phyloP scores from a whole-genome alignment of 257 asterid species.

The Rehmannia glutinosa region DNA sequence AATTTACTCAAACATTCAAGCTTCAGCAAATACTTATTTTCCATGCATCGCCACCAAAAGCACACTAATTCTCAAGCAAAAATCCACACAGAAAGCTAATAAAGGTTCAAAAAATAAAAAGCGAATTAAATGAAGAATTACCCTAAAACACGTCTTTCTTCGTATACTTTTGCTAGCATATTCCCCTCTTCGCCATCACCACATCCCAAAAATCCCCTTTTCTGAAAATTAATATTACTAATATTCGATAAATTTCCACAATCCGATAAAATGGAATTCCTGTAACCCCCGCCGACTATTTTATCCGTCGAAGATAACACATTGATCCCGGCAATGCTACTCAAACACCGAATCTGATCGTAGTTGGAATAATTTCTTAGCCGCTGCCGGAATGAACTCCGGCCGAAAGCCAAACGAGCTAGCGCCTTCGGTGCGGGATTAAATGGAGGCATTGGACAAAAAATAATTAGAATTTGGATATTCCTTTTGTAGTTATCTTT shows the following conservation, averaged over 20 bases:
- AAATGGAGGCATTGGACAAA: constrained; percentile 48
- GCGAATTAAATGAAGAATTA: constrained; percentile 14
- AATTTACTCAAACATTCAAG: background rate
- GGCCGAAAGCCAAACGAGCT: constrained; percentile 35
- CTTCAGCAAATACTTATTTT: background rate
- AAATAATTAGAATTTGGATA: background rate
- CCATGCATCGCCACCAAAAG: constrained; percentile 2
- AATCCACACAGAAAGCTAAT: background rate
- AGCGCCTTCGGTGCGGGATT: constrained; percentile 43
- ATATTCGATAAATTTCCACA: constrained; percentile 15
- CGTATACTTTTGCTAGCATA: constrained; percentile 57
- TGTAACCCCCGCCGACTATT: constrained; percentile 7
- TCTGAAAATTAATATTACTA: constrained; percentile 29
- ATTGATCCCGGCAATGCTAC: constrained; percentile 37
- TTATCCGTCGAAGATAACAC: constrained; percentile 21
- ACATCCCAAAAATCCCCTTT: constrained; percentile 80
- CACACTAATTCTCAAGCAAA: background rate
- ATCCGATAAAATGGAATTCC: constrained; percentile 14
- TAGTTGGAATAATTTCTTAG: constrained; percentile 12
- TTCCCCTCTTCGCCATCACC: constrained; percentile 80
- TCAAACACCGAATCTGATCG: constrained; percentile 45
- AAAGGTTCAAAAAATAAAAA: background rate
- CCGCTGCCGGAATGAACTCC: constrained; percentile 31
- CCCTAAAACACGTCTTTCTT: constrained; percentile 85
- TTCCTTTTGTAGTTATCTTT: background rate